Evolutionary conservation across 2,329 filamentous ascomycete species (phyloP), one percentile per base, ranked within the genome.

Genomic region (Arthrobotrys musiformis): DNA sequence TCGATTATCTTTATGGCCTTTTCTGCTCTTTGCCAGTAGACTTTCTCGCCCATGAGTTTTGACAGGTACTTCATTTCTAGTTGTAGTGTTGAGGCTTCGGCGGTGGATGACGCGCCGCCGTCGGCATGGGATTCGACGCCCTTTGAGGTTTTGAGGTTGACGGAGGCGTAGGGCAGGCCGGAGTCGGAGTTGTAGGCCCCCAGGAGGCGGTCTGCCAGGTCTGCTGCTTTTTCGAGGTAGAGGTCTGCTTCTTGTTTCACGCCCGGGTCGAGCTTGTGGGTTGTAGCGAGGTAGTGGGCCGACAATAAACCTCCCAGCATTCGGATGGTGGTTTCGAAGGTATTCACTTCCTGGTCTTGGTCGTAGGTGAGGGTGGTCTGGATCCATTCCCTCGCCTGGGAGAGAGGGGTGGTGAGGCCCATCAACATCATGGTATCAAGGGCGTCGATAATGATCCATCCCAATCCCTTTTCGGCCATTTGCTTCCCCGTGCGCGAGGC

Each of bases 391-490:
- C 94, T 88, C 28, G 95, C 94, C 81, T 96, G 90, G 40, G 90
- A 88, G 42, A 99, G 87, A 78, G 94, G 90, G 33, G 90, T 91
- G 13, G 94, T 98, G 79, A 97, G 87, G 83, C 98, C 98, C 95
- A 99, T 99, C 78, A 99, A 86, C 85, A 99, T 99, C 87, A 98
- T 89, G 0, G 95, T 99, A 84, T 99, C 95, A 79, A 99, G 86
- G 11, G 94, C 90, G 85, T 99, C 95, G 70, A 99, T 91, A 78
- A 99, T 97, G 81, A 98, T 98, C 95, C 96, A 99, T 30, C 95
- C 95, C 84, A 99, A 87, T 26, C 94, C 95, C 78, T 93, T 90
- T 2, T 91, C 88, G 5, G 93, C 90, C 94, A 99, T 98, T 81
- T 95, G 90, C 62, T 86, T 87, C 60, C 93, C 92, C 17, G 85